Evolutionary conservation across 441 rosid genomes (phyloP).

Genomic region (Erodium texanum): DNA sequence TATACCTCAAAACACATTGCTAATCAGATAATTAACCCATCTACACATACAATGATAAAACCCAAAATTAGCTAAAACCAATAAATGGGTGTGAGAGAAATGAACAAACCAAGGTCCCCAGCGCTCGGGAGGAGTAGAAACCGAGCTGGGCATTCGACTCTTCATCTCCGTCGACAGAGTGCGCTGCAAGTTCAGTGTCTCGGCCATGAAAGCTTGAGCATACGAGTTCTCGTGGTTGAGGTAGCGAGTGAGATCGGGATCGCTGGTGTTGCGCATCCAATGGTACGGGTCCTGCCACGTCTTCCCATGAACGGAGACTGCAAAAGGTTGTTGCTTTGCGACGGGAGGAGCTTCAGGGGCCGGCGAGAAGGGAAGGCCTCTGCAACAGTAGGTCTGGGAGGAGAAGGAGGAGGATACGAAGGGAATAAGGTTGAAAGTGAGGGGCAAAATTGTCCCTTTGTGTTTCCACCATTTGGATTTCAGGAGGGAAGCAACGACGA

Average conservation of each 20-base stretch:
- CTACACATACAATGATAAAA: neutral
- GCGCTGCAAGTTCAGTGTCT: constrained; percentile 41
- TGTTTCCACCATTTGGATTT: constrained; percentile 17
- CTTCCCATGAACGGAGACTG: constrained; percentile 44
- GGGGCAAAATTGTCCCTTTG: constrained; percentile 22
- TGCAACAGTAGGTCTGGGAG: constrained; percentile 19
- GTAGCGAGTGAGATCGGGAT: constrained; percentile 45
- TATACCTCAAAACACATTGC: neutral
- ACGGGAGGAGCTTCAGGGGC: constrained; percentile 40
- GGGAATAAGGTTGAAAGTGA: constrained; percentile 23
- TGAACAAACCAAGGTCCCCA: constrained; percentile 77
- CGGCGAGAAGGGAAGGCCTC: constrained; percentile 25
- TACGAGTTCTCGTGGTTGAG: constrained; percentile 62
- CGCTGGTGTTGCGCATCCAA: constrained; percentile 64
- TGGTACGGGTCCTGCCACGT: constrained; percentile 65
- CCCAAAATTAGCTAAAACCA: neutral
- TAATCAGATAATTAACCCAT: neutral
- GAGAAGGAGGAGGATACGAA: constrained; percentile 27
- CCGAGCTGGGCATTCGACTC: constrained; percentile 40
- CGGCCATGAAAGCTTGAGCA: constrained; percentile 72
- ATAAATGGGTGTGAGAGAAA: constrained; percentile 10
- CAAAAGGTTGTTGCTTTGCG: constrained; percentile 52
- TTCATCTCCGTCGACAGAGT: constrained; percentile 57
- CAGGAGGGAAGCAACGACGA: constrained; percentile 18
- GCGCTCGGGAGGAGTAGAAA: constrained; percentile 62